Percentiles rank a stretch among this genome's conserved stretches.
These are phyloP conservation scores for Lactifluus hygrophoroides DNA, from an alignment of 768 basidiomycete species.

Conservation along the genomic window DNA sequence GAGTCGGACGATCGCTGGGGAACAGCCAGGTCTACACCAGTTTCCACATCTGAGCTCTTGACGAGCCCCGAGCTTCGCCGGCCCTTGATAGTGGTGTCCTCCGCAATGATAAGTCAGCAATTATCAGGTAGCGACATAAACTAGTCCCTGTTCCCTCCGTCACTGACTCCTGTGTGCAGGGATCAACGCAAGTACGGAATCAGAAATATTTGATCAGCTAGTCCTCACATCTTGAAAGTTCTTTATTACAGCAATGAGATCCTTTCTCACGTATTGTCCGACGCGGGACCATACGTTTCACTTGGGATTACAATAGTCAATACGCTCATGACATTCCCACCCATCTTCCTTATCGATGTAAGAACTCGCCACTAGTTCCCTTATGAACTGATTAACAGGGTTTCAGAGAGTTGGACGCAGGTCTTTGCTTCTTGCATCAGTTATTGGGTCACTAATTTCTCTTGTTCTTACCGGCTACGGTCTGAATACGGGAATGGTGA, in stretches of 20 bases:
- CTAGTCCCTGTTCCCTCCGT: not conserved
- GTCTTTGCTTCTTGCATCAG: conserved; percentile 58
- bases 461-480: conserved; percentile 62
- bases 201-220: not conserved
- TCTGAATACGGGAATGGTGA: conserved; percentile 49
- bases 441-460: conserved; percentile 55
- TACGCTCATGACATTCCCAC: conserved; percentile 73
- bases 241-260: conserved; percentile 91
- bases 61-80: conserved; percentile 42
- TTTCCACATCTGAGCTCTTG: conserved; percentile 49
- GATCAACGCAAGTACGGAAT: conserved; percentile 55
- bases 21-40: conserved; percentile 15
- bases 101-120: conserved; percentile 73
- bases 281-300: conserved; percentile 73
- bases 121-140: conserved; percentile 42
- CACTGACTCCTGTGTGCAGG: conserved; percentile 34
- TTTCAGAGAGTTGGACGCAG: conserved; percentile 64
- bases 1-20: conserved; percentile 24
- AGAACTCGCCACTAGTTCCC: conserved; percentile 14
- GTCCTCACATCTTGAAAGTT: conserved; percentile 35
- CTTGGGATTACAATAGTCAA: conserved; percentile 81
- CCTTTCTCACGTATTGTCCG: conserved; percentile 68
- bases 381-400: not conserved
- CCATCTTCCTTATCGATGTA: conserved; percentile 82
- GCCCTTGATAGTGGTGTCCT: conserved; percentile 57